These are phyloP conservation scores for Coccomyxa sp. DNA, from an alignment of 139 green algal species.

Conservation along the genomic window DNA sequence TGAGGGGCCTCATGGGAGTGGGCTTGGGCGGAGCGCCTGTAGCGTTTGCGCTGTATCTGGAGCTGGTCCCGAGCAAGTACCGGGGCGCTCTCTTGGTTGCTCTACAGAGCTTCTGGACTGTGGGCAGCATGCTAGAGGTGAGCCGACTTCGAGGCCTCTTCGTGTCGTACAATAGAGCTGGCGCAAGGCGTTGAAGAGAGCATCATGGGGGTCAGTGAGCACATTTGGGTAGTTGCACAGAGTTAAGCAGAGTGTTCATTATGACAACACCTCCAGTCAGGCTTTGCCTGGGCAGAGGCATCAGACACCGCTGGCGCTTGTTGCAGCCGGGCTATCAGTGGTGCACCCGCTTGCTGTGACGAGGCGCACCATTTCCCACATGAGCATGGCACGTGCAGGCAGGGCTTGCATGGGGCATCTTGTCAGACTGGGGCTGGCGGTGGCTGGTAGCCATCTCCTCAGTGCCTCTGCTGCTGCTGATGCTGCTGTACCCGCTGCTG, in stretches of 20 bases:
- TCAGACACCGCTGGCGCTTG: not conserved
- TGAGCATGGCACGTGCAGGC: conserved; percentile 18
- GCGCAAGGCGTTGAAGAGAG: not conserved
- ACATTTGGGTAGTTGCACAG: not conserved
- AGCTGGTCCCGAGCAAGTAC: conserved; percentile 52
- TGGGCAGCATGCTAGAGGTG: conserved; percentile 64
- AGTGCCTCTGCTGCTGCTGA: conserved; percentile 40
- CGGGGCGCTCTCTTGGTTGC: conserved; percentile 55
- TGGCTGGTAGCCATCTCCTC: conserved; percentile 52
- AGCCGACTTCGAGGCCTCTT: not conserved
- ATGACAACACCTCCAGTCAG: not conserved
- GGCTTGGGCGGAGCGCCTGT: conserved; percentile 67
- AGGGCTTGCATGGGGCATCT: conserved; percentile 62
- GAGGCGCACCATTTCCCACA: not conserved
- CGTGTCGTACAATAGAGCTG: not conserved
- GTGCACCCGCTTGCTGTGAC: not conserved
- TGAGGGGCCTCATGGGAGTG: conserved; percentile 54
- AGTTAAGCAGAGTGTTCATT: not conserved
- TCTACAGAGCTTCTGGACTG: conserved; percentile 63
- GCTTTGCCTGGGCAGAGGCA: not conserved
- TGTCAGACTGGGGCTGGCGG: conserved; percentile 63
- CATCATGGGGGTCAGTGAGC: not conserved
- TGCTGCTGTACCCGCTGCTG: conserved; percentile 61
- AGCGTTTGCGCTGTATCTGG: conserved; percentile 62
- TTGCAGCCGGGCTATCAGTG: not conserved